Conservation (phyloP, 805 yeast genomes). For the Saturnispora saitoi region DNA sequence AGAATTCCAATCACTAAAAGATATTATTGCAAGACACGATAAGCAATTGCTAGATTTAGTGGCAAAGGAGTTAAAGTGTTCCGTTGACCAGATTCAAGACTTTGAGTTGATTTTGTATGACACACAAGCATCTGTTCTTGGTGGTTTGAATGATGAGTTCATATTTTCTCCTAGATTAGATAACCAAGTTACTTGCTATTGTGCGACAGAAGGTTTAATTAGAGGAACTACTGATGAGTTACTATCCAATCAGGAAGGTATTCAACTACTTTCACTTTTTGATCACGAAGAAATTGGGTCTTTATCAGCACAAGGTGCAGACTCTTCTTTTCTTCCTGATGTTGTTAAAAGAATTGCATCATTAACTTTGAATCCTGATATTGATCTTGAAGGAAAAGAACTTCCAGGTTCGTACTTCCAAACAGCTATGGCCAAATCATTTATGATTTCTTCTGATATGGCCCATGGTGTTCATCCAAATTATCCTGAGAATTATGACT, state of each 20-base stretch:
- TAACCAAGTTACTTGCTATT: constrained; percentile 79
- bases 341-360: constrained; percentile 59
- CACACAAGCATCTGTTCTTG: constrained; percentile 72
- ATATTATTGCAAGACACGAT: constrained; percentile 69
- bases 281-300: constrained; percentile 98
- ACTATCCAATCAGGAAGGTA: constrained; percentile 43
- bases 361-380: constrained; percentile 32
- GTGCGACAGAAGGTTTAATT: constrained; percentile 66
- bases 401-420: constrained; percentile 33
- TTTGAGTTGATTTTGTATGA: constrained; percentile 84
- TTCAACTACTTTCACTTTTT: constrained; percentile 71
- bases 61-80: constrained; percentile 53
- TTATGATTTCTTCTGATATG: constrained; percentile 87
- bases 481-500: constrained; percentile 68
- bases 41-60: constrained; percentile 57
- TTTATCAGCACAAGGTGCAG: constrained; percentile 92
- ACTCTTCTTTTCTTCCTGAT: constrained; percentile 81
- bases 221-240: constrained; percentile 25
- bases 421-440: constrained; percentile 65
- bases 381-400: constrained; percentile 27
- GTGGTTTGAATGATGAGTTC: constrained; percentile 87
- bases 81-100: constrained; percentile 62
- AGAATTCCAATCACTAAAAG: constrained; percentile 56
- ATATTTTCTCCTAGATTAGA: constrained; percentile 88
- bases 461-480: constrained; percentile 98